phyloP scores from a whole-genome alignment of 1,284 basidiomycete genomes.

The Apiotrichum sp. region DNA sequence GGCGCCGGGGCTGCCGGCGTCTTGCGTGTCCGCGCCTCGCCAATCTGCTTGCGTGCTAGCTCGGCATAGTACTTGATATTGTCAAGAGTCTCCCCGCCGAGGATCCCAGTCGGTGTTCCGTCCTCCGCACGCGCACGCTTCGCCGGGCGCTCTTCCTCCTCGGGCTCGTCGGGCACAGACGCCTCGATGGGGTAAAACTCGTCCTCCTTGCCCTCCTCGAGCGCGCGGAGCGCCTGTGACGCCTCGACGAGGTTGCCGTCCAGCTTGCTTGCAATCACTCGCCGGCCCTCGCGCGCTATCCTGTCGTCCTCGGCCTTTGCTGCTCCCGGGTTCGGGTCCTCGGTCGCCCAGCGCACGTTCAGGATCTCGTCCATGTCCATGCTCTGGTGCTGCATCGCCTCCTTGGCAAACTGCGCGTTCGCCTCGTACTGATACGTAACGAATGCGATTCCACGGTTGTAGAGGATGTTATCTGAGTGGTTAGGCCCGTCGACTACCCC shows the following conservation, averaged over 20 bases:
- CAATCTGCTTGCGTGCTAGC: constrained; percentile 55
- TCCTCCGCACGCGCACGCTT: constrained; percentile 24
- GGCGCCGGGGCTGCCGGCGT: constrained; percentile 9
- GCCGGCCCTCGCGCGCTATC: constrained; percentile 71
- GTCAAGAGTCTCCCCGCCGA: constrained; percentile 73
- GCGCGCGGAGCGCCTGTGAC: constrained; percentile 67
- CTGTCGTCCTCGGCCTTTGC: constrained; percentile 77
- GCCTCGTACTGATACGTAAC: constrained; percentile 87
- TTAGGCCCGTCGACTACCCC: too few species aligned
- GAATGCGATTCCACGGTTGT: constrained; percentile 92
- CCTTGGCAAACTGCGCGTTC: constrained; percentile 92
- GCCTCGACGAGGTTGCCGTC: constrained; percentile 77
- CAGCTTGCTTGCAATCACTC: constrained; percentile 64
- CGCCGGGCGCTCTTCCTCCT: constrained; percentile 17
- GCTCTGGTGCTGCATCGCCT: constrained; percentile 97
- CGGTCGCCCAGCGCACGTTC: constrained; percentile 96
- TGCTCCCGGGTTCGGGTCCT: constrained; percentile 86
- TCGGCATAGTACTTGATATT: constrained; percentile 80
- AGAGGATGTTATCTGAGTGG: constrained; percentile 68
- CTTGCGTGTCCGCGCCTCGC: constrained; percentile 36
- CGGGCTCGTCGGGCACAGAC: constrained; percentile 11
- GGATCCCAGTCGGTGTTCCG: constrained; percentile 52
- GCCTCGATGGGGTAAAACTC: constrained; percentile 44
- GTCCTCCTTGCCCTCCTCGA: constrained; percentile 60
- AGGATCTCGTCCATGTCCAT: constrained; percentile 96